Evolutionary conservation across 306 rosid species (phyloP).

Genomic region (Cercis canadensis): DNA sequence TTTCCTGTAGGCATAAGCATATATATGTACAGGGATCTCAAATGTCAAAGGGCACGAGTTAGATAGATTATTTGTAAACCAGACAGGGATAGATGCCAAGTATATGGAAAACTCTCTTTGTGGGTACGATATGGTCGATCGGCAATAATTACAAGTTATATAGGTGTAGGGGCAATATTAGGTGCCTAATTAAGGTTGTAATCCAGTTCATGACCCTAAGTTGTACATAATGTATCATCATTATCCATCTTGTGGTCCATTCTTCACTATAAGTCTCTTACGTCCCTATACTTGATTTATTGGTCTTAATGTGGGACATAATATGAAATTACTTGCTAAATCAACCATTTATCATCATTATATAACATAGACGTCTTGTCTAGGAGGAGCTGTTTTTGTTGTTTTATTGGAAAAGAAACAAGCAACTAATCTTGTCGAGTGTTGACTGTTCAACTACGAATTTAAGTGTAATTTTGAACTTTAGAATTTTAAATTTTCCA

Average conservation of each 20-base stretch:
- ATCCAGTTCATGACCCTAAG: slow-evolving; percentile 40
- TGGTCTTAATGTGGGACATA: slow-evolving; percentile 37
- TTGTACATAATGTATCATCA: slow-evolving; percentile 38
- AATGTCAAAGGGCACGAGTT: slow-evolving; percentile 28
- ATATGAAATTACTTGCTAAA: slow-evolving; percentile 30
- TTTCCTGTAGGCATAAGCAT: neutral
- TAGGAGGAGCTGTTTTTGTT: slow-evolving; percentile 28
- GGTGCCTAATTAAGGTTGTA: slow-evolving; percentile 50
- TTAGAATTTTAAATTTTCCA: no score
- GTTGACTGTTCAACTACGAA: no score
- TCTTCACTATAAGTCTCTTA: slow-evolving; percentile 38
- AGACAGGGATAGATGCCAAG: slow-evolving; percentile 42
- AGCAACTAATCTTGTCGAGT: neutral
- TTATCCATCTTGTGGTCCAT: slow-evolving; percentile 45
- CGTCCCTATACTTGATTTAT: slow-evolving; percentile 31
- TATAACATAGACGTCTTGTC: slow-evolving; percentile 40
- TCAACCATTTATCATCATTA: slow-evolving; percentile 45
- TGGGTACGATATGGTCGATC: slow-evolving; percentile 48
- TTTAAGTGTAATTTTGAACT: no score
- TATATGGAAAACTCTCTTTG: slow-evolving; percentile 38
- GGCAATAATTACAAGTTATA: slow-evolving; percentile 45
- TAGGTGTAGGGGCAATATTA: slow-evolving; percentile 33
- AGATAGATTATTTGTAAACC: slow-evolving; percentile 22
- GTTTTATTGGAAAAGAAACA: slow-evolving; percentile 43
- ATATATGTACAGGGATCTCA: slow-evolving; percentile 12